Conservation (phyloP, 225 moss, liverwort and hornwort species). For the Antitrichia curtipendula region DNA sequence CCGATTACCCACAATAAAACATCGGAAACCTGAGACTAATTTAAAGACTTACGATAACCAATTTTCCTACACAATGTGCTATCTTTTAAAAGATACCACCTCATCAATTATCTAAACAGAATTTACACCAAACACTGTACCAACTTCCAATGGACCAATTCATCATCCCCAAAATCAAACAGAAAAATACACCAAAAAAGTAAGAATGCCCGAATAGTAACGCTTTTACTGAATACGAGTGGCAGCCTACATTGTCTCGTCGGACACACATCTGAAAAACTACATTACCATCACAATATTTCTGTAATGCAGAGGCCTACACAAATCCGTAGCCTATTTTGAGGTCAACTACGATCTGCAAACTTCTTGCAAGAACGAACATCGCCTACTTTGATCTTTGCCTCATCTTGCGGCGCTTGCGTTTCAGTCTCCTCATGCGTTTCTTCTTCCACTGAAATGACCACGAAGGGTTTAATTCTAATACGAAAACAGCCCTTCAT, state of each 20-base stretch:
- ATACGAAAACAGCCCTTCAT: not conserved
- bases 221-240: constrained; percentile 1
- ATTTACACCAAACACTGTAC: not conserved
- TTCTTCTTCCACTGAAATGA: constrained; percentile 45
- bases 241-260: not conserved
- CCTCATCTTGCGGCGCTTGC: constrained; percentile 60
- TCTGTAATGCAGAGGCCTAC: not conserved
- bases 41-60: not conserved
- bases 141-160: not conserved
- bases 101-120: not conserved
- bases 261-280: not conserved
- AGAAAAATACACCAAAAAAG: not conserved
- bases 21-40: not conserved
- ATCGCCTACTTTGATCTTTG: constrained; percentile 43
- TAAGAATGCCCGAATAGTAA: not conserved
- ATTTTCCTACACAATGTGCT: too few species aligned
- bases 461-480: not conserved
- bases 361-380: not conserved
- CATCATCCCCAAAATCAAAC: not conserved
- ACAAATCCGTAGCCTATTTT: not conserved
- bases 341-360: not conserved
- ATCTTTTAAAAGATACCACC: too few species aligned
- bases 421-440: constrained; percentile 54
- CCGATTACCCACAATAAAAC: not conserved
- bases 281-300: not conserved